Conservation (phyloP, 1,139 yeast genomes). For the Arxiozyma slooffiae region DNA sequence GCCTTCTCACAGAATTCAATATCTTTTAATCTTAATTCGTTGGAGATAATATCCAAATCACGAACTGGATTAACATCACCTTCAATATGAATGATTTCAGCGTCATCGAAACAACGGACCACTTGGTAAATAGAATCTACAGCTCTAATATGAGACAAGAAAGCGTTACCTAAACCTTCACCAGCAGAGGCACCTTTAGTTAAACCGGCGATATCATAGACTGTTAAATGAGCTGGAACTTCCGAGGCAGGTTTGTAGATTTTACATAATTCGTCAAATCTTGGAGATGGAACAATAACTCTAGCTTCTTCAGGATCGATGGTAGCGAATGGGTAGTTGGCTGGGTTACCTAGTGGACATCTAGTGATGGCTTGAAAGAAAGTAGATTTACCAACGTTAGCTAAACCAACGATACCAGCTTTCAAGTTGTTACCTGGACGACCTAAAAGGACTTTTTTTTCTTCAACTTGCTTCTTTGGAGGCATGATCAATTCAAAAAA, state of each 20-base stretch:
- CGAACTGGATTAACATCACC: conserved; percentile 96
- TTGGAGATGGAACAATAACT: conserved; percentile 88
- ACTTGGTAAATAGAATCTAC: conserved; percentile 98
- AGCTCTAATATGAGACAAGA: conserved; percentile 94
- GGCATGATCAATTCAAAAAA: conserved; percentile 48
- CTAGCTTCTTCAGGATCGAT: conserved; percentile 99
- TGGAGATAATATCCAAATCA: conserved; percentile 85
- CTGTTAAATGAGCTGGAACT: conserved; percentile 89
- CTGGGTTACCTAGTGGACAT: conserved; percentile 95
- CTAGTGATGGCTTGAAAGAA: conserved; percentile 80
- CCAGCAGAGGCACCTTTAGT: conserved; percentile 97
- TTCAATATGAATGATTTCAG: conserved; percentile 94
- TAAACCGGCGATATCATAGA: conserved; percentile 95
- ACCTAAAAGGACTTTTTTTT: conserved; percentile 83
- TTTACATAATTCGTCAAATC: conserved; percentile 66
- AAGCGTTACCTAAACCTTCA: conserved; percentile 97
- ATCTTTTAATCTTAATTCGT: conserved; percentile 92
- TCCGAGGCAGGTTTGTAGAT: conserved; percentile 74
- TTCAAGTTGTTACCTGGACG: conserved; percentile 97
- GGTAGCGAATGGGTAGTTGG: conserved; percentile 96
- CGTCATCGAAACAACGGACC: conserved; percentile 95
- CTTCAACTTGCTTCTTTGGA: conserved; percentile 87
- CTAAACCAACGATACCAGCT: conserved; percentile 94
- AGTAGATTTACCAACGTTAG: conserved; percentile 93
- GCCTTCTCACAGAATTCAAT: conserved; percentile 90